Percentiles rank a stretch among this genome's conserved stretches.
Evolutionary conservation across 2,329 filamentous ascomycete genomes (phyloP).

Genomic region (Trichoderma polysporum): DNA sequence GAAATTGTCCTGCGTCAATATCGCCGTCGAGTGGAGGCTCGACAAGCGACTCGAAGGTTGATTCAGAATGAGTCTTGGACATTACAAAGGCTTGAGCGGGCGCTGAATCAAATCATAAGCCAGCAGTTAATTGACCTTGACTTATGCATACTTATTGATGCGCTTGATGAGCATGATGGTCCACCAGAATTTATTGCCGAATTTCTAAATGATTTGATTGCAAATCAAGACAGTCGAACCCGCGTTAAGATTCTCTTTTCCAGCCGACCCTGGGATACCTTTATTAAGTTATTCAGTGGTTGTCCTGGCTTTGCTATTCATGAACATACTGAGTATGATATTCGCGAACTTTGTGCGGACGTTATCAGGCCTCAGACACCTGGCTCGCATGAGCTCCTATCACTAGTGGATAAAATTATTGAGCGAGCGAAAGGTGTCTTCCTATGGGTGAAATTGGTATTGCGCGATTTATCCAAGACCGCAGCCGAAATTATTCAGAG

Average conservation of each 20-base stretch:
- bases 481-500: neutral
- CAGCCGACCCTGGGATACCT: neutral
- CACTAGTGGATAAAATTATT: neutral
- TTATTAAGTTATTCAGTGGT: neutral
- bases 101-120: neutral
- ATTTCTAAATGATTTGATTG: neutral
- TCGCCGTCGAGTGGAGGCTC: neutral
- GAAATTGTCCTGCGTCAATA: neutral
- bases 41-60: no score
- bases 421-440: neutral
- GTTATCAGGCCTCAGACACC: neutral
- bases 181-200: neutral
- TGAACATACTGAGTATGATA: neutral
- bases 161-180: slow-evolving; percentile 9
- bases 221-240: neutral
- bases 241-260: slow-evolving; percentile 6
- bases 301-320: slow-evolving; percentile 2
- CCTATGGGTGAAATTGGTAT: slow-evolving; percentile 7
- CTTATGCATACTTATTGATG: slow-evolving; percentile 2
- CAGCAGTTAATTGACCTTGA: neutral
- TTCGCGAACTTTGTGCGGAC: neutral
- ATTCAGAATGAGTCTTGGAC: neutral
- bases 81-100: neutral
- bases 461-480: neutral
- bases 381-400: neutral